Base-by-base conservation (phyloP, 352 stramenopile species). In the Globisporangium lucens region DNA sequence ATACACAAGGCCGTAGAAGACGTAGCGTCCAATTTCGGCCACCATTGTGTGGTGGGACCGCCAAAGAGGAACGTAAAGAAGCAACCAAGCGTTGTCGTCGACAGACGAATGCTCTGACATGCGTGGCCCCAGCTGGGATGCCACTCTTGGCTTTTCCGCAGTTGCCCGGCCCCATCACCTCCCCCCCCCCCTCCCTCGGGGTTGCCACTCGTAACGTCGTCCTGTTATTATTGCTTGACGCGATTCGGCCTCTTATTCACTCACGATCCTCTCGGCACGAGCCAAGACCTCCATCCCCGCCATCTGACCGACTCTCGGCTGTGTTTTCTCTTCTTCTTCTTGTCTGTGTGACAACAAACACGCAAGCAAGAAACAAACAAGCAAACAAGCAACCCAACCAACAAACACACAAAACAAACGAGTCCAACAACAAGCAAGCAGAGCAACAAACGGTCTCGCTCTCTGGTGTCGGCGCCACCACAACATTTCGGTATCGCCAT, bases 261-360 rank as follows among this genome's bases (percentile, higher is more conserved):
- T 61, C 55, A 61, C 55, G 55, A 61, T 61, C 55, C 55, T 46
- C 15, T 38, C 17, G 55, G 55, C 55, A 61, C 55, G 12, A 51
- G 43, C 43, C 49, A 17, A 27, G 9, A 30, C n/a, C 49, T 27
- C 49, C n/a, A 27, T 29, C 49, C n/a, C 20, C 30, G 9, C 20
- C 55, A 35, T n/a, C 29, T 41, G 53, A 36, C 27, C 53, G 53
- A 9, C 55, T 56, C 49, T 56, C 22, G 20, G 8, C n/a, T 56
- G 49, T 56, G 22, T 27, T 56, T 56, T 56, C 13, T 4, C 43
- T n/a, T 49, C 41, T 49, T 49, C 15, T 49, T 43, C 10, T 43
- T 46, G 36, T 7, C 7, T 46, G 38, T 51, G 17, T 51, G 43
- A 51, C 43, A 51, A 51, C 43, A 51, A 51, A 51, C 43, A 51